Percentiles rank a stretch among this genome's conserved stretches.
phyloP scores from a whole-genome alignment of 2,329 filamentous ascomycete species.

The Teratosphaeria destructans region DNA sequence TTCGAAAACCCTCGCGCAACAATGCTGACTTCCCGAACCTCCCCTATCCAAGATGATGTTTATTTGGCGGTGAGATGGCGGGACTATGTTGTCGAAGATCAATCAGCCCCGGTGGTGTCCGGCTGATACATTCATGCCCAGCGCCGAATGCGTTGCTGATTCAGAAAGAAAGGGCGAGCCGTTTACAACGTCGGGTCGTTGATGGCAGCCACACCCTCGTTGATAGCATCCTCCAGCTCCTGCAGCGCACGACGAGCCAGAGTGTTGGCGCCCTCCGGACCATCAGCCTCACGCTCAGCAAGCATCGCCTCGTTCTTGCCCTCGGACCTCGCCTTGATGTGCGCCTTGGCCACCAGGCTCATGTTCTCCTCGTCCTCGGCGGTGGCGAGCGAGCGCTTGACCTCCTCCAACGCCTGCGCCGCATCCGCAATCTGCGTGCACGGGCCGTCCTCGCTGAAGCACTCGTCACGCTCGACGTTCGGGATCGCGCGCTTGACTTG shows the following conservation, averaged over 20 bases:
- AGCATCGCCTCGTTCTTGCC: background rate
- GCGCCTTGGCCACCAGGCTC: slow-evolving; percentile 2
- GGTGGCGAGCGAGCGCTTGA: slow-evolving; percentile 10
- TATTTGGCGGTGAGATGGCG: background rate
- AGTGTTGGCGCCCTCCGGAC: slow-evolving; percentile 9
- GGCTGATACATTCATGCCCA: background rate
- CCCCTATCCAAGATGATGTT: background rate
- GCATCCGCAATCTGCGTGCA: slow-evolving; percentile 16
- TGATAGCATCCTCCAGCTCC: slow-evolving; percentile 6
- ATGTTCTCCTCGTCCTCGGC: background rate
- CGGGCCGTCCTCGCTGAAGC: slow-evolving; percentile 11
- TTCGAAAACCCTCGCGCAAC: background rate
- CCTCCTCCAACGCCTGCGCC: slow-evolving; percentile 11
- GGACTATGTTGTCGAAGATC: background rate
- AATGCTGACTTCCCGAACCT: background rate
- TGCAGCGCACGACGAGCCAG: slow-evolving; percentile 6
- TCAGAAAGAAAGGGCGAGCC: background rate
- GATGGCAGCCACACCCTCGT: slow-evolving; percentile 2
- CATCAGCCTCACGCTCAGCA: slow-evolving; percentile 9
- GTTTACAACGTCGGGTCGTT: background rate
- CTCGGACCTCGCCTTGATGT: slow-evolving; percentile 1
- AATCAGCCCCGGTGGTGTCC: background rate
- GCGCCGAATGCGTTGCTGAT: background rate
- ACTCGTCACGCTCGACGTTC: slow-evolving; percentile 8
- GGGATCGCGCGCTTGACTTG: slow-evolving; percentile 16